These are phyloP conservation scores for Trichoderma sp. DNA, from an alignment of 2,329 filamentous ascomycete species.

Conservation along the genomic window DNA sequence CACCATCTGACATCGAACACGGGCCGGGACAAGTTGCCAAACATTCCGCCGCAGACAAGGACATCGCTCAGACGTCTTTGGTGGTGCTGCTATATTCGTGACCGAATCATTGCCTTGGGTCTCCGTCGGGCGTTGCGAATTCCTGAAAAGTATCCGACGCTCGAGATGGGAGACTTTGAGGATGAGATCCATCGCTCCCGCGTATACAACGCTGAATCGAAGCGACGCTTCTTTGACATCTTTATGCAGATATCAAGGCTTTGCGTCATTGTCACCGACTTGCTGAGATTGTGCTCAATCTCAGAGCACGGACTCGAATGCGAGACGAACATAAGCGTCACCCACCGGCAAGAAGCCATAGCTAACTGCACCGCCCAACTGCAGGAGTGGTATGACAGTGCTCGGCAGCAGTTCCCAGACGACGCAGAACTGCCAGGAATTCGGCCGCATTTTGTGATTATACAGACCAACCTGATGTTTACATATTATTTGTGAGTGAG, in stretches of 20 bases:
- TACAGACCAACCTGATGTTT: conserved; percentile 25
- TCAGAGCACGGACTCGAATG: conserved; percentile 21
- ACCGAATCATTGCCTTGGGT: conserved; percentile 52
- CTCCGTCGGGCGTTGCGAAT: conserved; percentile 52
- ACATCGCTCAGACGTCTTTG: conserved; percentile 44
- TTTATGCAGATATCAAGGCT: conserved; percentile 21
- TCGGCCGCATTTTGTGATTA: conserved; percentile 20
- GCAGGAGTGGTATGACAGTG: conserved; percentile 15
- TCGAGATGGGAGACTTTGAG: conserved; percentile 46
- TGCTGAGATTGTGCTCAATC: conserved; percentile 5
- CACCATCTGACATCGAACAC: conserved; percentile 10
- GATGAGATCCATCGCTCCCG: conserved; percentile 22
- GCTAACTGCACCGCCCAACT: conserved; percentile 11
- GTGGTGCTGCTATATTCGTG: conserved; percentile 57
- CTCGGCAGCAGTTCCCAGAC: conserved; percentile 15
- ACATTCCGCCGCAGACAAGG: conserved; percentile 41
- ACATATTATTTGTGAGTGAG: conserved; percentile 26
- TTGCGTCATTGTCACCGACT: conserved; percentile 12
- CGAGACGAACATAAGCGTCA: neutral
- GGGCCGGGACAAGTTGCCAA: neutral
- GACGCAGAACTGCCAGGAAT: conserved; percentile 9
- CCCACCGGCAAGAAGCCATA: neutral
- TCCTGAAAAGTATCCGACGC: conserved; percentile 34
- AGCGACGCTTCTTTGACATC: conserved; percentile 12
- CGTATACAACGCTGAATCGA: conserved; percentile 21